A percentile compares a stretch with the other conserved stretches of the same genome.
Evolutionary conservation across 1,284 basidiomycete genomes (phyloP).

Genomic region (Tilletiopsis washingtonensis): DNA sequence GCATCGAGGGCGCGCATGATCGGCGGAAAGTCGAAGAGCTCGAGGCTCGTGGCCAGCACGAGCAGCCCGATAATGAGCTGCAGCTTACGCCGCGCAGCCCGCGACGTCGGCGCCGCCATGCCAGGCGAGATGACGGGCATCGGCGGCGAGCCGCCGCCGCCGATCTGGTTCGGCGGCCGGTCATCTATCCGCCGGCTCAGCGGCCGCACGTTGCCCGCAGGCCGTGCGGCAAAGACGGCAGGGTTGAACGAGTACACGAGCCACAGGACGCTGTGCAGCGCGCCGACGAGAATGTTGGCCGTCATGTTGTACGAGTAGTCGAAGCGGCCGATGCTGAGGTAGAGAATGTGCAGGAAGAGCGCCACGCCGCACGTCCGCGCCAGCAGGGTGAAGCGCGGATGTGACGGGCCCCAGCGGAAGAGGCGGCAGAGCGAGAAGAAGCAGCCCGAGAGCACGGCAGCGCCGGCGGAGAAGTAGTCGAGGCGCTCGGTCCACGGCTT

Average conservation of each 20-base stretch:
- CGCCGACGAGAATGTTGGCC: slow-evolving; percentile 71
- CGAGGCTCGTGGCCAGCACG: slow-evolving; percentile 68
- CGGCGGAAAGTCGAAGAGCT: slow-evolving; percentile 88
- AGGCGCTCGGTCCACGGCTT: slow-evolving; percentile 73
- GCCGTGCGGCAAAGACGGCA: slow-evolving; percentile 11
- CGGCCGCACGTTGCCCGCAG: slow-evolving; percentile 10
- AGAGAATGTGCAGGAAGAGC: slow-evolving; percentile 59
- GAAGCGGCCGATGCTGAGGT: slow-evolving; percentile 68
- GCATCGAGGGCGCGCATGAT: slow-evolving; percentile 68
- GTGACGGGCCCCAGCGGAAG: slow-evolving; percentile 31
- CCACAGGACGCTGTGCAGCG: slow-evolving; percentile 71
- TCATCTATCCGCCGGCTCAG: no score
- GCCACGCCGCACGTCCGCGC: slow-evolving; percentile 21
- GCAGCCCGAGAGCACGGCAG: slow-evolving; percentile 62
- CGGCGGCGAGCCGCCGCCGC: slow-evolving; percentile 20
- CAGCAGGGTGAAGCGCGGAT: slow-evolving; percentile 16
- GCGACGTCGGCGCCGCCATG: slow-evolving; percentile 22
- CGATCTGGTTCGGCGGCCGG: slow-evolving; percentile 47
- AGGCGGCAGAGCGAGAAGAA: slow-evolving; percentile 53
- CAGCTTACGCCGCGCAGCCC: slow-evolving; percentile 50
- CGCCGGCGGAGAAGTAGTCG: slow-evolving; percentile 90
- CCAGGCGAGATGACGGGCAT: slow-evolving; percentile 16
- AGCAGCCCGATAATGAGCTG: slow-evolving; percentile 57
- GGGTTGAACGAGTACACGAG: slow-evolving; percentile 46
- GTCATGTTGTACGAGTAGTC: slow-evolving; percentile 92